Evolutionary conservation across 306 rosid genomes (phyloP).

Genomic region (Gastrolobium villosum): DNA sequence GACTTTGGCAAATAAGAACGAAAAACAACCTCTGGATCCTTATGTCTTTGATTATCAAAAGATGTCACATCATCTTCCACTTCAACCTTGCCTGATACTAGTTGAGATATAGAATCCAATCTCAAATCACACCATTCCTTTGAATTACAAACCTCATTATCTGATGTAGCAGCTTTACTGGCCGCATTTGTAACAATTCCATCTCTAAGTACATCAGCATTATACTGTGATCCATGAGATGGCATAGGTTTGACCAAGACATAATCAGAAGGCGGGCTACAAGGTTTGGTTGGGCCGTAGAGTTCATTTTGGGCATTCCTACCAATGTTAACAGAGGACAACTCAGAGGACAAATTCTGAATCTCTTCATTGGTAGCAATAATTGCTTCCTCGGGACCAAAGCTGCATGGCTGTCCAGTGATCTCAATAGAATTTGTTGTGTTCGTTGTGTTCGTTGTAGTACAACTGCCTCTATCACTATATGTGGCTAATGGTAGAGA

Average conservation of each 20-base stretch:
- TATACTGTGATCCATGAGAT: slow-evolving; percentile 53
- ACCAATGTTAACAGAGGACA: slow-evolving; percentile 59
- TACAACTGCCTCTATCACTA: slow-evolving; percentile 50
- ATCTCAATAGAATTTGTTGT: slow-evolving; percentile 46
- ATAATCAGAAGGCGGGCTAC: slow-evolving; percentile 56
- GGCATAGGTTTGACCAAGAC: slow-evolving; percentile 50
- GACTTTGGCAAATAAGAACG: slow-evolving; percentile 61
- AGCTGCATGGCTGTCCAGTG: slow-evolving; percentile 51
- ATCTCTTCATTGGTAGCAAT: slow-evolving; percentile 54
- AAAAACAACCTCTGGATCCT: slow-evolving; percentile 81
- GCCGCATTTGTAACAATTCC: slow-evolving; percentile 40
- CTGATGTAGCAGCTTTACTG: slow-evolving; percentile 49
- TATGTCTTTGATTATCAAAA: slow-evolving; percentile 80
- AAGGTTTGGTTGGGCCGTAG: slow-evolving; percentile 52
- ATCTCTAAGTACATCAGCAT: slow-evolving; percentile 56
- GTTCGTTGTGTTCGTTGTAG: slow-evolving; percentile 46
- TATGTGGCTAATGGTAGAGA: slow-evolving; percentile 53
- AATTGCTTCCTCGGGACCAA: slow-evolving; percentile 53
- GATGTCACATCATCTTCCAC: slow-evolving; percentile 80
- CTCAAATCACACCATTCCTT: slow-evolving; percentile 62
- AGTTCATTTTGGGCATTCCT: slow-evolving; percentile 52
- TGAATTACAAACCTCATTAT: slow-evolving; percentile 49
- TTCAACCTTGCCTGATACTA: slow-evolving; percentile 52
- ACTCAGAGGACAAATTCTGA: slow-evolving; percentile 62
- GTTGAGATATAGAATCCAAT: slow-evolving; percentile 54